Evolutionary conservation across 1,139 yeast genomes (phyloP), one percentile per base, ranked within the genome.

Genomic region (Candida dubliniensis): DNA sequence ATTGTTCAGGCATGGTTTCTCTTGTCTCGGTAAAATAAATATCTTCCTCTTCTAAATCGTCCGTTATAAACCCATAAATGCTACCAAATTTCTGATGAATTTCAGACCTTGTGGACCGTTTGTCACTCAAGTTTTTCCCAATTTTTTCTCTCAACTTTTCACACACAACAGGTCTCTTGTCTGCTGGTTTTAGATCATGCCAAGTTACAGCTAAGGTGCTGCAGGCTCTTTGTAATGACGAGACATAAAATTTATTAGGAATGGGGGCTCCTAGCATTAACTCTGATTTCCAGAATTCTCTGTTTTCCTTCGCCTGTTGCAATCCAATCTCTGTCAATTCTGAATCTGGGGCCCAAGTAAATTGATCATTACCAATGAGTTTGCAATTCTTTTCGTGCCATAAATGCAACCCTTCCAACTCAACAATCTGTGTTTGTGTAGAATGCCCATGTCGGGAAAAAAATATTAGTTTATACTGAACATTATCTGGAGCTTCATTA

Each of bases 391-490:
- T 72, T 1, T 60, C 61, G 53, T 80, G 71, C 91, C 91, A 85
- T 36, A 64, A 77, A 7, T 70, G 66, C 31, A 71, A 57, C 13
- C 32, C 32, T 57, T 83, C 84, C 47, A 76, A 74, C 34, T 66
- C 65, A 34, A 81, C 78, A 8, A 81, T 81, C 29, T 73, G 67
- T 52, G 87, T 86, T 58, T 86, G 95, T 60, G 69, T 80, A 0
- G 95, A 95, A 60, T 86, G 87, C 8, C 95, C 95, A 54, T 87
- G 95, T 53, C 95, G 74, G 2, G 88, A 89, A 42, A 83, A 68
- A 44, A 81, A 77, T 13, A 85, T 52, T 38, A 85, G 58, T 57
- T 84, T 84, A 60, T 84, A 82, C 25, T 57, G 55, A 35, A 66
- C 79, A 47, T 76, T 69, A 1, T 52, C 52, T 0, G 53, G 57